A percentile compares a stretch with the other conserved stretches of the same genome.
Evolutionary conservation across 345 rosid species (phyloP).

Genomic region (Passiflora organensis): DNA sequence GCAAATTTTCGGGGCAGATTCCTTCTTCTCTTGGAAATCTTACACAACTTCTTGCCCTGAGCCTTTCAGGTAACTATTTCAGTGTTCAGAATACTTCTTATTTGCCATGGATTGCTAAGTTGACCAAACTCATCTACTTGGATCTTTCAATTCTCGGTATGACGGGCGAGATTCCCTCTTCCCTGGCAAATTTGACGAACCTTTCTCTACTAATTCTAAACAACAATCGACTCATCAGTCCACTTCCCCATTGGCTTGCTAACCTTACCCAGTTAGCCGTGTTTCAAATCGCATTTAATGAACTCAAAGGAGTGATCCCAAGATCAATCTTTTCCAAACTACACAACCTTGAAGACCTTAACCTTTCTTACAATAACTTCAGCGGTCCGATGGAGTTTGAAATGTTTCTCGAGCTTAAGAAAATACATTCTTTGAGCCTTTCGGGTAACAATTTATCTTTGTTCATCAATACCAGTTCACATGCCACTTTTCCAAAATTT

Average conservation of each 20-base stretch:
- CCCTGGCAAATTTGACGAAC: constrained; percentile 1
- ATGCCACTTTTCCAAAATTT: constrained; percentile 10
- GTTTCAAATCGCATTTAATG: constrained; percentile 3
- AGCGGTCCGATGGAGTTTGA: constrained; percentile 17
- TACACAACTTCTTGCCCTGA: background rate
- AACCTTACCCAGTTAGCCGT: background rate
- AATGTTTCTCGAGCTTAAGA: constrained; percentile 14
- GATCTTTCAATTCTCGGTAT: background rate
- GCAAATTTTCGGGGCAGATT: background rate
- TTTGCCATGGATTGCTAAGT: background rate
- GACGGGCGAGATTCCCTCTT: constrained; percentile 17
- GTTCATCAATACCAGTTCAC: background rate
- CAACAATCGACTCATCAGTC: constrained; percentile 6
- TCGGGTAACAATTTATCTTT: constrained; percentile 7
- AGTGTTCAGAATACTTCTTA: background rate
- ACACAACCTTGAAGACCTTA: constrained; percentile 8
- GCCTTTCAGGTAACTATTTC: background rate
- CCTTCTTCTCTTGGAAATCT: constrained; percentile 12
- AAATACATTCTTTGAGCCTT: constrained; percentile 2
- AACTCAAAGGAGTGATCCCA: constrained; percentile 23
- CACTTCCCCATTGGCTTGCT: background rate
- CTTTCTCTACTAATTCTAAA: constrained; percentile 6
- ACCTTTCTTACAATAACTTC: constrained; percentile 18
- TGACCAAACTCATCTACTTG: background rate
- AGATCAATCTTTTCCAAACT: constrained; percentile 13